phyloP scores from a whole-genome alignment of 371 early-diverging fungal genomes.

The Smittium culicis region DNA sequence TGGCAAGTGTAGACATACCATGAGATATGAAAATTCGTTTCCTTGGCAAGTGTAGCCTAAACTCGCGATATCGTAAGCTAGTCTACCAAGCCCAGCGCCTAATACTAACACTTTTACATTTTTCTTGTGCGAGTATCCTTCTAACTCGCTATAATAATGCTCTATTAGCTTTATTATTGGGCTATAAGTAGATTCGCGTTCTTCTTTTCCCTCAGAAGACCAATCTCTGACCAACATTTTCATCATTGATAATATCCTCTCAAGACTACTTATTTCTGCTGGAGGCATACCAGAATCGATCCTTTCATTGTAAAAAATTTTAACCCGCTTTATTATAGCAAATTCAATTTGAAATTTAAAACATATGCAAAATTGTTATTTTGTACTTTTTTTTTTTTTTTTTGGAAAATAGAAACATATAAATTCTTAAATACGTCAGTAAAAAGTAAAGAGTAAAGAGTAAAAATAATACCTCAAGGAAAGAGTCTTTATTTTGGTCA shows the following conservation, averaged over 20 bases:
- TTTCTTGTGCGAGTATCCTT: background rate
- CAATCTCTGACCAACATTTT: slow-evolving; percentile 90
- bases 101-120: slow-evolving; percentile 53
- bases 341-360: background rate
- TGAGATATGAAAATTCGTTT: slow-evolving; percentile 64
- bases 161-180: slow-evolving; percentile 65
- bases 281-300: slow-evolving; percentile 29
- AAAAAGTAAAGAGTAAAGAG: too few relatives aligned
- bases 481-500: background rate
- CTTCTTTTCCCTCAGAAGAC: slow-evolving; percentile 62
- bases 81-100: slow-evolving; percentile 80
- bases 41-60: slow-evolving; percentile 71
- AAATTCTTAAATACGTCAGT: too few relatives aligned
- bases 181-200: slow-evolving; percentile 62
- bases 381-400: background rate
- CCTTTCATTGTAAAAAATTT: slow-evolving; percentile 11
- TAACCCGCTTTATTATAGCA: slow-evolving; percentile 1
- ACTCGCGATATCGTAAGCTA: slow-evolving; percentile 71
- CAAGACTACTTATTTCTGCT: slow-evolving; percentile 59
- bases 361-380: background rate
- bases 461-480: background rate
- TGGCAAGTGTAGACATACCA: too few relatives aligned
- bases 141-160: slow-evolving; percentile 15
- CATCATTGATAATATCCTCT: slow-evolving; percentile 72
- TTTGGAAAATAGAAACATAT: too few relatives aligned